Percentiles rank a stretch among this genome's conserved stretches.
These are phyloP conservation scores for Botrytis hyacinthi DNA, from an alignment of 2,329 filamentous ascomycete species.

Conservation along the genomic window DNA sequence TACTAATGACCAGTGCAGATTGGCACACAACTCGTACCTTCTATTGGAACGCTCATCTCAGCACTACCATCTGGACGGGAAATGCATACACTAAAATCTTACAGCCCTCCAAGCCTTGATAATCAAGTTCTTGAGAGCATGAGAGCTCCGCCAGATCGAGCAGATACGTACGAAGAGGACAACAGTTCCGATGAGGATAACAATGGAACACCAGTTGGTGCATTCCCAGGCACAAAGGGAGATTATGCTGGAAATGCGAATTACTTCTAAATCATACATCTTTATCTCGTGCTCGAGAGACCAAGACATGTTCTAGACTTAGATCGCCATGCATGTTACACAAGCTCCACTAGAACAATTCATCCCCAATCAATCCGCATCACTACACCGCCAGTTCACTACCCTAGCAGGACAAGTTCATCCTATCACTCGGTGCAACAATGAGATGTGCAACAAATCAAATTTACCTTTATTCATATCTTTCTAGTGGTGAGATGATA, in stretches of 20 bases:
- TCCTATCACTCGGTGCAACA: slow-evolving; percentile 19
- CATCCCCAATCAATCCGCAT: slow-evolving; percentile 4
- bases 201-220: slow-evolving; percentile 43
- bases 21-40: slow-evolving; percentile 74
- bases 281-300: not conserved
- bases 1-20: slow-evolving; percentile 52
- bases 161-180: slow-evolving; percentile 44
- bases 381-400: slow-evolving; percentile 7
- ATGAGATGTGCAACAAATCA: slow-evolving; percentile 19
- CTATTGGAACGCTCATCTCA: slow-evolving; percentile 67
- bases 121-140: slow-evolving; percentile 61
- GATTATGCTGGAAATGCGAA: slow-evolving; percentile 41
- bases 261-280: slow-evolving; percentile 30
- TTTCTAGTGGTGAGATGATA: slow-evolving; percentile 12
- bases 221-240: slow-evolving; percentile 49
- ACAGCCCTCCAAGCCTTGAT: slow-evolving; percentile 63
- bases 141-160: slow-evolving; percentile 51
- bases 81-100: slow-evolving; percentile 71
- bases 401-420: not conserved
- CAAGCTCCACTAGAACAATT: slow-evolving; percentile 4
- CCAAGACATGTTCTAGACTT: not conserved
- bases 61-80: slow-evolving; percentile 87
- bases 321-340: not conserved
- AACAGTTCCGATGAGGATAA: slow-evolving; percentile 45
- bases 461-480: not conserved